A percentile compares a stretch with the other conserved stretches of the same genome.
Conservation (phyloP, 768 basidiomycete genomes). For the Guyanaporus albipodus region DNA sequence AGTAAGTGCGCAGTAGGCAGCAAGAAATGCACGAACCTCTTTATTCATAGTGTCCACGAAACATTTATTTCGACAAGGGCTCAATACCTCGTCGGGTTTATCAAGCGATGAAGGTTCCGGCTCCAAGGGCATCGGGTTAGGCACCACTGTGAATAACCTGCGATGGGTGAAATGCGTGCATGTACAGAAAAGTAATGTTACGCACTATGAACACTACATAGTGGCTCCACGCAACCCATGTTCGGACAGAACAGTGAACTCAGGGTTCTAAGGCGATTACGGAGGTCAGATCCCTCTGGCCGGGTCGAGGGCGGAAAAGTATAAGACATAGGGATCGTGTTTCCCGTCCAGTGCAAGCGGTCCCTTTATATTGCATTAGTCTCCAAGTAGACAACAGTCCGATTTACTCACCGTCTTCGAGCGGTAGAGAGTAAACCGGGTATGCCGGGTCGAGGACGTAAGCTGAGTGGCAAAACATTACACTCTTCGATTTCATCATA, state of each 20-base stretch:
- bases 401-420: slow-evolving; percentile 20
- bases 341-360: slow-evolving; percentile 25
- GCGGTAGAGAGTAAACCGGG: slow-evolving; percentile 25
- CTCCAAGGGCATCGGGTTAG: slow-evolving; percentile 14
- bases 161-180: slow-evolving; percentile 18
- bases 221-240: slow-evolving; percentile 45
- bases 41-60: slow-evolving; percentile 17
- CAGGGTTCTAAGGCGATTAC: slow-evolving; percentile 34
- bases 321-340: slow-evolving; percentile 20
- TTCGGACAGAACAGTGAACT: slow-evolving; percentile 49
- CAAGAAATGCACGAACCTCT: slow-evolving; percentile 11
- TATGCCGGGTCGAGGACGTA: slow-evolving; percentile 27
- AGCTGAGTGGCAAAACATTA: slow-evolving; percentile 39
- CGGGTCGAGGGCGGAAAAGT: slow-evolving; percentile 2
- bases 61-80: slow-evolving; percentile 28
- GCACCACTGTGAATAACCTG: slow-evolving; percentile 18
- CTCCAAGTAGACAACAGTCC: slow-evolving; percentile 21
- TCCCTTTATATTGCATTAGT: slow-evolving; percentile 29
- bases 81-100: slow-evolving; percentile 4
- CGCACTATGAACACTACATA: slow-evolving; percentile 50
- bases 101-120: not conserved
- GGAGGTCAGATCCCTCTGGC: slow-evolving; percentile 15
- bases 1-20: not conserved
- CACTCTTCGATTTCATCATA: slow-evolving; percentile 47
- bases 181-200: not conserved